Evolutionary conservation across 805 yeast genomes (phyloP).

Genomic region (Blastobotrys parvus): DNA sequence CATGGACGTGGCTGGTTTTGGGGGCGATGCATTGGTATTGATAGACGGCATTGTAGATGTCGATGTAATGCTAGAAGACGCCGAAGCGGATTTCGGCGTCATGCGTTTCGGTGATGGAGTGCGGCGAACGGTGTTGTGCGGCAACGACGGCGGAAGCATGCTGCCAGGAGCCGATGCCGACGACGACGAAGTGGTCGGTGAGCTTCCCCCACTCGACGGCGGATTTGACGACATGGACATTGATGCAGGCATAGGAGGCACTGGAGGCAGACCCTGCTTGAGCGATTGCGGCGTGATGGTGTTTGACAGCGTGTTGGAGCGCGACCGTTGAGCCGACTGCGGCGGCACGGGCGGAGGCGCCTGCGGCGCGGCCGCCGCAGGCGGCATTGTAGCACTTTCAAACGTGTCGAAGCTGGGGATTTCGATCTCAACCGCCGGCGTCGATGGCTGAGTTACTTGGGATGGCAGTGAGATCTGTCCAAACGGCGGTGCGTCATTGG

Average conservation of each 20-base stretch:
- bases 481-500: constrained; percentile 18
- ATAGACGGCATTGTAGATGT: neutral
- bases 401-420: constrained; percentile 23
- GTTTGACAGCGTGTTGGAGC: constrained; percentile 3
- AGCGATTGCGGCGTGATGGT: neutral
- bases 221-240: neutral
- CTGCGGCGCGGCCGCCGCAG: constrained; percentile 3
- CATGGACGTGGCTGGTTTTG: constrained; percentile 1
- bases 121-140: constrained; percentile 15
- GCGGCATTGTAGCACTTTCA: constrained; percentile 12
- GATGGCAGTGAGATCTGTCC: neutral
- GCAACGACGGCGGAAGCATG: constrained; percentile 19
- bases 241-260: neutral
- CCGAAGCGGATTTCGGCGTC: constrained; percentile 11
- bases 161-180: neutral
- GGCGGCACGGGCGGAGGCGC: constrained; percentile 3
- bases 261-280: neutral
- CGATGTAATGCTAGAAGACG: constrained; percentile 9
- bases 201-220: neutral
- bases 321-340: constrained; percentile 4
- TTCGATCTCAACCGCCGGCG: constrained; percentile 22
- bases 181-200: neutral
- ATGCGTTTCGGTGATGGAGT: constrained; percentile 19
- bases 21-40: neutral
- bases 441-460: constrained; percentile 7